A percentile compares a stretch with the other conserved stretches of the same genome.
Conservation (phyloP, 1,284 basidiomycete genomes). For the Ustilago sp. region DNA sequence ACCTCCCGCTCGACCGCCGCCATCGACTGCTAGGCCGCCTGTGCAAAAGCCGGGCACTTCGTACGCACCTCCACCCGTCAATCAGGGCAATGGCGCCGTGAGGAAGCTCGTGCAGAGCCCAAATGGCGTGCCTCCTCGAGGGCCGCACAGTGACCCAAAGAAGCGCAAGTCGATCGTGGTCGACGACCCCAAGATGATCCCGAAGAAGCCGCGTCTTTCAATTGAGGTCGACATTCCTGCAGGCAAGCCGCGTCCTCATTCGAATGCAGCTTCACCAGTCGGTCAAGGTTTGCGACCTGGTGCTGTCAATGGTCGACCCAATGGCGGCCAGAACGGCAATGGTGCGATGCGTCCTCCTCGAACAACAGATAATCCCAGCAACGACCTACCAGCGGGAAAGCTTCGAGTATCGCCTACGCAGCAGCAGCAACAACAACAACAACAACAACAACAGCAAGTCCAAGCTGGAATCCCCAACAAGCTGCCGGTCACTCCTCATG, state of each 20-base stretch:
- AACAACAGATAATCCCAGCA: conserved; percentile 8
- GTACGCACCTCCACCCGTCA: conserved; percentile 22
- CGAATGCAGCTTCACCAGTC: background rate
- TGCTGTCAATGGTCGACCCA: conserved; percentile 9
- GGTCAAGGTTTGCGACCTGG: background rate
- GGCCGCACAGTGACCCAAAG: conserved; percentile 20
- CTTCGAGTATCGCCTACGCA: conserved; percentile 10
- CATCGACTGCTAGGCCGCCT: conserved; percentile 11
- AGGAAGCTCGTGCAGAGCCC: conserved; percentile 13
- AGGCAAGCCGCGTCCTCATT: conserved; percentile 8
- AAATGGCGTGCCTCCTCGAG: conserved; percentile 8
- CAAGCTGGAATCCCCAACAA: conserved; percentile 13
- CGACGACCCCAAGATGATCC: conserved; percentile 23
- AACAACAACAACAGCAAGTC: conserved; percentile 4
- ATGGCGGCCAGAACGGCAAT: conserved; percentile 7
- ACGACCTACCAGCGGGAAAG: conserved; percentile 29
- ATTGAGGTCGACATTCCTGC: conserved; percentile 8
- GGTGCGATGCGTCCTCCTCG: conserved; percentile 21
- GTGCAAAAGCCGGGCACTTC: conserved; percentile 9
- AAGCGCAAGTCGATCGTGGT: conserved; percentile 47
- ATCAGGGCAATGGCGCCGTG: background rate
- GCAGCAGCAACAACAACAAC: background rate
- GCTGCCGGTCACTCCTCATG: conserved; percentile 21
- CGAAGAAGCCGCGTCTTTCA: conserved; percentile 39
- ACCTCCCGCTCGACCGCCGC: conserved; percentile 7